These are phyloP conservation scores for Cutaneotrichosporon sp. DNA, from an alignment of 1,284 basidiomycete genomes.

Conservation along the genomic window DNA sequence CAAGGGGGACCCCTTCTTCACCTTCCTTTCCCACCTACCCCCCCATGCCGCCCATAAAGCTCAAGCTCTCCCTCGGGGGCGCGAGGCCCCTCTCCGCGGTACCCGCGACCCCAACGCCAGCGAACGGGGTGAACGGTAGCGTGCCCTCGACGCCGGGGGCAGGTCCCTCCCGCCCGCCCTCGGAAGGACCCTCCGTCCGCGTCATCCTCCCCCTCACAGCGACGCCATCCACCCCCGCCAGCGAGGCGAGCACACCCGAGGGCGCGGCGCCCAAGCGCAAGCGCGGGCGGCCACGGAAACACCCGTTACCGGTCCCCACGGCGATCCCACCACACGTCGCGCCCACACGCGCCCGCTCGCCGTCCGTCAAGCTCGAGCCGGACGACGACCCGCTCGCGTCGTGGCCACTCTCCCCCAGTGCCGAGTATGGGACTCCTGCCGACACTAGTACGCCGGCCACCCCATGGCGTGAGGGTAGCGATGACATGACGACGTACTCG, in stretches of 20 bases:
- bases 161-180: neutral
- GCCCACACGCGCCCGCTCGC: neutral
- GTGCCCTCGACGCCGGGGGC: constrained; percentile 1
- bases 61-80: constrained; percentile 38
- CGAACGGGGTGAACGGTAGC: neutral
- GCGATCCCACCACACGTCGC: constrained; percentile 28
- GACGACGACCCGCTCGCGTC: constrained; percentile 27
- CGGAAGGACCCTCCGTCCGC: neutral
- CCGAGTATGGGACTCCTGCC: constrained; percentile 3
- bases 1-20: constrained; percentile 4
- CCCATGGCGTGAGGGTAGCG: constrained; percentile 10
- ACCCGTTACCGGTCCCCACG: constrained; percentile 2
- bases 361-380: constrained; percentile 16
- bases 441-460: constrained; percentile 6
- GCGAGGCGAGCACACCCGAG: constrained; percentile 18
- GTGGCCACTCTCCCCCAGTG: constrained; percentile 19
- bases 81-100: constrained; percentile 7
- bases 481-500: constrained; percentile 11
- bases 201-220: neutral
- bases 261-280: constrained; percentile 14
- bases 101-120: neutral
- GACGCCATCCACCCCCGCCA: constrained; percentile 15
- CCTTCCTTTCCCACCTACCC: neutral
- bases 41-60: constrained; percentile 39
- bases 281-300: constrained; percentile 20